These are phyloP conservation scores for Ophidiomyces ophidiicola DNA, from an alignment of 2,329 filamentous ascomycete species.

Conservation along the genomic window DNA sequence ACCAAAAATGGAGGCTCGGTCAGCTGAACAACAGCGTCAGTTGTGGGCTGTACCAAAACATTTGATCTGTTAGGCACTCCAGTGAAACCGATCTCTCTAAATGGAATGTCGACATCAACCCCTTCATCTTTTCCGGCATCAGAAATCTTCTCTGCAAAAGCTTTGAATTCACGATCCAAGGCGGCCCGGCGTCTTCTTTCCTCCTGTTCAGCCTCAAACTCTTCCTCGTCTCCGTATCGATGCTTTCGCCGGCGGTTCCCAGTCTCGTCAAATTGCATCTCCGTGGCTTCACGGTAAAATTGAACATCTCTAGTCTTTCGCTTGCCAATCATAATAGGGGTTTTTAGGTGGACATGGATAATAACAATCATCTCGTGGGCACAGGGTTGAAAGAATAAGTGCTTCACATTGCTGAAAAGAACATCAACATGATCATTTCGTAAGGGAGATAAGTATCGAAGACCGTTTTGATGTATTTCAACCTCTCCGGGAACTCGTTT, in stretches of 20 bases:
- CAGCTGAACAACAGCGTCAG: constrained; percentile 91
- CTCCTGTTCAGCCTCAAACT: constrained; percentile 97
- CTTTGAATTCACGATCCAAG: constrained; percentile 89
- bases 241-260: constrained; percentile 97
- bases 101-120: constrained; percentile 89
- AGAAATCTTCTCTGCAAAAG: constrained; percentile 92
- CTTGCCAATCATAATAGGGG: constrained; percentile 95
- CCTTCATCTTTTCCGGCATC: constrained; percentile 85
- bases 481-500: constrained; percentile 93
- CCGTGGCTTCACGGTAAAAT: constrained; percentile 93
- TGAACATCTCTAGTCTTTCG: constrained; percentile 99
- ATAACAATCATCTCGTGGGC: constrained; percentile 94
- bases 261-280: constrained; percentile 97
- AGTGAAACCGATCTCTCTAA: constrained; percentile 91
- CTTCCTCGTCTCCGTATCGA: constrained; percentile 93
- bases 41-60: constrained; percentile 89
- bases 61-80: constrained; percentile 94
- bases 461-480: constrained; percentile 97
- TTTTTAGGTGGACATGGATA: constrained; percentile 94
- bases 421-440: constrained; percentile 80
- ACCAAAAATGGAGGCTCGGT: constrained; percentile 96
- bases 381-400: constrained; percentile 97
- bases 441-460: constrained; percentile 77
- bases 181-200: constrained; percentile 83
- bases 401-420: constrained; percentile 95